Conservation (phyloP, 2,329 filamentous ascomycete genomes). For the Talaromyces funiculosus region DNA sequence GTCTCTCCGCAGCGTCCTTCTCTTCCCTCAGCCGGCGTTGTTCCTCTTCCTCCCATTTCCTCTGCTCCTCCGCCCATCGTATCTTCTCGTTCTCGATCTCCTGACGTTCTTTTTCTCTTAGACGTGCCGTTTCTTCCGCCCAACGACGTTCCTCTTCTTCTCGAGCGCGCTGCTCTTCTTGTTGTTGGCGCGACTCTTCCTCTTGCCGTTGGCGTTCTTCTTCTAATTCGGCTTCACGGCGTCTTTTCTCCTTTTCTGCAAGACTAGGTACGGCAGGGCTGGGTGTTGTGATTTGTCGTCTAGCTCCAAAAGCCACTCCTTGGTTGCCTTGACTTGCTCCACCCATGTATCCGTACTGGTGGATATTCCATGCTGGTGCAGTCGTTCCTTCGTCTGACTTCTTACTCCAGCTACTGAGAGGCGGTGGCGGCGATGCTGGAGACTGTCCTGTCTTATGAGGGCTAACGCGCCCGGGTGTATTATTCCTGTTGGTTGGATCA, state of each 20-base stretch:
- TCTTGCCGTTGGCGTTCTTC: conserved; percentile 47
- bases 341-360: conserved; percentile 97
- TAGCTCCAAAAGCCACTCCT: conserved; percentile 84
- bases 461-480: conserved; percentile 49
- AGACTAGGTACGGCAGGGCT: conserved; percentile 72
- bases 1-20: conserved; percentile 60
- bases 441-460: conserved; percentile 47
- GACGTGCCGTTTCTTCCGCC: conserved; percentile 41
- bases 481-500: conserved; percentile 34
- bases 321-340: conserved; percentile 94
- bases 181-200: conserved; percentile 43
- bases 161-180: conserved; percentile 42
- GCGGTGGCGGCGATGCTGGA: conserved; percentile 34
- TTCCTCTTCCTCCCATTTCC: conserved; percentile 70
- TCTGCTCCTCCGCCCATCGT: conserved; percentile 50
- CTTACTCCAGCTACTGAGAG: conserved; percentile 85
- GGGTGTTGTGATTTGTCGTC: conserved; percentile 85
- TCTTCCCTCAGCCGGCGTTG: conserved; percentile 67
- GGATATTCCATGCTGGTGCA: conserved; percentile 93
- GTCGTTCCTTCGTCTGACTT: conserved; percentile 74
- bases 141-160: conserved; percentile 43
- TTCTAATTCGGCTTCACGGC: conserved; percentile 52
- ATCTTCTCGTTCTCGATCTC: conserved; percentile 44
- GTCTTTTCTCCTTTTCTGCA: conserved; percentile 73
- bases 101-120: conserved; percentile 48